phyloP scores from a whole-genome alignment of 148 eudicot genomes.

The Nepenthes gracilis region DNA sequence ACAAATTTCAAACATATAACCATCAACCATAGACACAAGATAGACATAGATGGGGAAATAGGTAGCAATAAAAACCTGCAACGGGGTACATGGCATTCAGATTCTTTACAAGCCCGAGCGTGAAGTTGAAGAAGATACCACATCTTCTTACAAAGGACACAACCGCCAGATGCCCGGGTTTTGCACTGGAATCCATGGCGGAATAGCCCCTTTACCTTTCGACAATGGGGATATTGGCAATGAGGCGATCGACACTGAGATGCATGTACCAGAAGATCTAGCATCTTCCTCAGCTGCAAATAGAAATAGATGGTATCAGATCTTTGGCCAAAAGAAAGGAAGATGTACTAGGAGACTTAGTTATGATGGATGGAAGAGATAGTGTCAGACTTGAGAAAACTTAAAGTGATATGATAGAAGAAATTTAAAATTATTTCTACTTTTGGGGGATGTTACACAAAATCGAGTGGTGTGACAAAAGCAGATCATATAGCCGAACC shows the following conservation, averaged over 20 bases:
- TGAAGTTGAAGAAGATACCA: slow-evolving; percentile 97
- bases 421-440: too few relatives aligned
- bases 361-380: neutral
- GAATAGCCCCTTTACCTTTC: slow-evolving; percentile 89
- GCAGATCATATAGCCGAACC: too few relatives aligned
- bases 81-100: slow-evolving; percentile 76
- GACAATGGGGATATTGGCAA: slow-evolving; percentile 78
- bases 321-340: neutral
- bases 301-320: slow-evolving; percentile 3
- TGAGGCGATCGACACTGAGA: slow-evolving; percentile 67
- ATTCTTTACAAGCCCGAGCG: slow-evolving; percentile 92
- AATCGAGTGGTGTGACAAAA: too few relatives aligned
- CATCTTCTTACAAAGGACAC: slow-evolving; percentile 86
- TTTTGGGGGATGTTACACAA: too few relatives aligned
- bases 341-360: neutral
- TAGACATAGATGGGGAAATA: neutral
- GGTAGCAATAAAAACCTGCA: slow-evolving; percentile 48
- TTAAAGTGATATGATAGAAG: too few relatives aligned
- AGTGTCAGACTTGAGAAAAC: neutral
- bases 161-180: slow-evolving; percentile 74
- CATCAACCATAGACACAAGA: neutral
- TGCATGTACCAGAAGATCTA: slow-evolving; percentile 86
- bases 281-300: slow-evolving; percentile 88
- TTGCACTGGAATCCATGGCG: slow-evolving; percentile 83
- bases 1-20: slow-evolving; percentile 1